phyloP scores from a whole-genome alignment of 1,139 yeast species.

The Pichia sp. region DNA sequence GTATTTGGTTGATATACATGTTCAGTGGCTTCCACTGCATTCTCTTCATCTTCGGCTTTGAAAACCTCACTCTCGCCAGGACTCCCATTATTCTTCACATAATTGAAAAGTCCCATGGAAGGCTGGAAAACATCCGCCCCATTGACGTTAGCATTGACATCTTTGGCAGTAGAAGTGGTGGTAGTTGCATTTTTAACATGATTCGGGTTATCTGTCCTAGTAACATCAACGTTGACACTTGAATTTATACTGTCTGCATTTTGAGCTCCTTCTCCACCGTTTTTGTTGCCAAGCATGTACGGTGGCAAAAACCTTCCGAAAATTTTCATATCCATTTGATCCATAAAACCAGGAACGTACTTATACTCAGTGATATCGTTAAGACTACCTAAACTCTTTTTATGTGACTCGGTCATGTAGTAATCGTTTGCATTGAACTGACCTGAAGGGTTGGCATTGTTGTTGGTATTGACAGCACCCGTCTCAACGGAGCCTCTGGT shows the following conservation, averaged over 20 bases:
- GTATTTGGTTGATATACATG: background rate
- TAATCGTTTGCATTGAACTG: too few species aligned
- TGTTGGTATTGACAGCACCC: too few species aligned
- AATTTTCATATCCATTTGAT: constrained; percentile 72
- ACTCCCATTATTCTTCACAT: constrained; percentile 1
- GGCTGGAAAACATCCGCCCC: constrained; percentile 6
- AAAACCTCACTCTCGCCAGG: too few species aligned
- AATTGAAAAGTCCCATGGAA: constrained; percentile 6
- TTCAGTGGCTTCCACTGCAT: too few species aligned
- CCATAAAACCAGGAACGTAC: constrained; percentile 77
- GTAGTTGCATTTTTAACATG: too few species aligned
- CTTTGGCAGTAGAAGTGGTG: constrained; percentile 1
- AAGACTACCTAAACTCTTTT: background rate
- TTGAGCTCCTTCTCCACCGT: background rate
- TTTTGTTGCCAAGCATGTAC: constrained; percentile 44
- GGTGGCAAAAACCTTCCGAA: constrained; percentile 83
- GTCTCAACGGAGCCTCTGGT: too few species aligned
- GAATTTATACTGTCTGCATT: background rate
- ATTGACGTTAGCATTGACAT: background rate
- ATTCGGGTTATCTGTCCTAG: too few species aligned
- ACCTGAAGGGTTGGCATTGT: too few species aligned
- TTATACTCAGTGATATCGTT: constrained; percentile 20
- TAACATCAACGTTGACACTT: constrained; percentile 1
- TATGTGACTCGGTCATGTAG: too few species aligned
- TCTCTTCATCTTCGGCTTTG: too few species aligned